Evolutionary conservation across 495 filamentous ascomycete species (phyloP).

Genomic region (Hypoxylon fuscum): DNA sequence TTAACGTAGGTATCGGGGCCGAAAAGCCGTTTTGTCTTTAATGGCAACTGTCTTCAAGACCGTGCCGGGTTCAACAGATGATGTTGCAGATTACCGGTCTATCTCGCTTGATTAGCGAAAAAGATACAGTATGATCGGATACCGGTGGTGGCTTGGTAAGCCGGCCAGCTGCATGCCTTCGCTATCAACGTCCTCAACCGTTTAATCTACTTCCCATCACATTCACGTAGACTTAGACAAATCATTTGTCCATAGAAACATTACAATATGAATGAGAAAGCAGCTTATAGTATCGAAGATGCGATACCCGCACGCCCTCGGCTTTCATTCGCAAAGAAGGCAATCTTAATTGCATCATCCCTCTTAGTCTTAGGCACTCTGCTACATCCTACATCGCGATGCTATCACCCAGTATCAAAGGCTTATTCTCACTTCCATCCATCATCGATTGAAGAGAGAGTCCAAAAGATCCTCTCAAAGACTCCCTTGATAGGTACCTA

Average conservation of each 20-base stretch:
- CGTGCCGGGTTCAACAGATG: neutral
- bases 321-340: constrained; percentile 18
- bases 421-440: constrained; percentile 36
- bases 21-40: too few relatives aligned
- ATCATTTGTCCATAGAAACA: neutral
- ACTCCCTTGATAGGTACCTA: constrained; percentile 80
- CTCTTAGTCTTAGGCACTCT: constrained; percentile 31
- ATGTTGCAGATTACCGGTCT: neutral
- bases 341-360: constrained; percentile 22
- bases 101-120: neutral
- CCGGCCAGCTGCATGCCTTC: constrained; percentile 2
- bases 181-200: constrained; percentile 5
- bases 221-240: constrained; percentile 7
- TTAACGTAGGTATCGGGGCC: neutral
- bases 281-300: neutral
- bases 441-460: constrained; percentile 68
- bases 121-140: too few relatives aligned
- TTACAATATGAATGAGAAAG: constrained; percentile 27
- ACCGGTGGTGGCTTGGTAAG: constrained; percentile 27
- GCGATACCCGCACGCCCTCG: constrained; percentile 19
- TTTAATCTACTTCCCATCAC: constrained; percentile 6
- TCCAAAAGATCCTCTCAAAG: constrained; percentile 71
- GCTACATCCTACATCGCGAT: constrained; percentile 32
- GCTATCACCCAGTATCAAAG: constrained; percentile 28
- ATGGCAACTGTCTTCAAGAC: neutral